These are phyloP conservation scores for Yarrowia osloensis DNA, from an alignment of 805 yeast species.

Conservation along the genomic window DNA sequence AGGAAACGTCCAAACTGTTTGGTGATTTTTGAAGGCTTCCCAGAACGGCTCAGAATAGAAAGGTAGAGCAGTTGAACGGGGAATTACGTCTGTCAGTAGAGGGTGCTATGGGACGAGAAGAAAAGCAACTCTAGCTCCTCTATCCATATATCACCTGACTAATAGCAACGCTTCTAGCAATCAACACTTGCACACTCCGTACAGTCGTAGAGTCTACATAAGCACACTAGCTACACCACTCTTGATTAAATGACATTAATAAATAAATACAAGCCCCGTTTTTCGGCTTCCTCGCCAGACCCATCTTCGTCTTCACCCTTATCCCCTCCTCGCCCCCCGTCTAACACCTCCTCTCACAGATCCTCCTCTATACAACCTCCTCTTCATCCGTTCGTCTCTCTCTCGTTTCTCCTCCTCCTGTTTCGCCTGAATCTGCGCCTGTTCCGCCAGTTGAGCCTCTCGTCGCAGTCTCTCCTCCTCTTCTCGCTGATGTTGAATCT, in stretches of 20 bases:
- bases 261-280: not conserved
- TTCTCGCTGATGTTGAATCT: conserved; percentile 1
- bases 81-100: too few species aligned
- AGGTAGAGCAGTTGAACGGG: too few species aligned
- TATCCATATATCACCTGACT: too few species aligned
- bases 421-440: not conserved
- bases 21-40: too few species aligned
- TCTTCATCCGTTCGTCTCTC: conserved; percentile 6
- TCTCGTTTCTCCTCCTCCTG: not conserved
- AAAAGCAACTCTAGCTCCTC: too few species aligned
- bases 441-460: conserved; percentile 7
- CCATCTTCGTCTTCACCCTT: not conserved
- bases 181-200: too few species aligned
- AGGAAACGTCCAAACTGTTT: too few species aligned
- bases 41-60: too few species aligned
- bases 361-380: conserved; percentile 18
- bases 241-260: not conserved
- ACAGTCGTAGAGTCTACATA: too few species aligned
- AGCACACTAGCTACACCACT: too few species aligned
- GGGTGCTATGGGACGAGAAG: too few species aligned
- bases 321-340: not conserved
- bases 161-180: too few species aligned
- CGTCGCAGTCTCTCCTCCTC: not conserved
- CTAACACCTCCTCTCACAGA: not conserved
- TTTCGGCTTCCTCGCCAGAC: not conserved